phyloP scores from a whole-genome alignment of 352 stramenopile species.

The Phytopythium boreale region DNA sequence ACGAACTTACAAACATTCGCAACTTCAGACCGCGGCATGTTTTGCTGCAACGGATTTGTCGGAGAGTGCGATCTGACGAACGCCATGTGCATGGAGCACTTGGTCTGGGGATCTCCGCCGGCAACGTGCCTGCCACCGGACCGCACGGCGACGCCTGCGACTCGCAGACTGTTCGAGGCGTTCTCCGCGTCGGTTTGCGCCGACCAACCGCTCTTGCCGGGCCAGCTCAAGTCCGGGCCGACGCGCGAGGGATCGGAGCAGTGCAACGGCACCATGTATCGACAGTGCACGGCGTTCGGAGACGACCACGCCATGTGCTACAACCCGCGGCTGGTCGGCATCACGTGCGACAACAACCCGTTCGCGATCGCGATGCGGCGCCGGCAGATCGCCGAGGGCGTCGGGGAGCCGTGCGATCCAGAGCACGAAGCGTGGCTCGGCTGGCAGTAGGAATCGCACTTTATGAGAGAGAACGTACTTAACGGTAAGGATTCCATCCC shows the following conservation, averaged over 20 bases:
- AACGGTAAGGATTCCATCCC: too few relatives aligned
- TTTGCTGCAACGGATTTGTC: slow-evolving; percentile 18
- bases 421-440: slow-evolving; percentile 32
- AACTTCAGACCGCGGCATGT: not conserved
- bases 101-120: not conserved
- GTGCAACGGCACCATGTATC: slow-evolving; percentile 26
- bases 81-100: slow-evolving; percentile 5
- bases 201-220: slow-evolving; percentile 3
- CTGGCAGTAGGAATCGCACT: slow-evolving; percentile 10
- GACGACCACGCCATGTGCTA: slow-evolving; percentile 25
- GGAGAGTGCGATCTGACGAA: slow-evolving; percentile 12
- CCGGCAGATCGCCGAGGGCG: slow-evolving; percentile 21
- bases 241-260: slow-evolving; percentile 1
- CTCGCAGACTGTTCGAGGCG: slow-evolving; percentile 14
- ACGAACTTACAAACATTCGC: slow-evolving; percentile 1
- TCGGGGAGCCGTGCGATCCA: slow-evolving; percentile 22
- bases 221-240: not conserved
- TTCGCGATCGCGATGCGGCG: slow-evolving; percentile 22
- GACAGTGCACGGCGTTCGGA: slow-evolving; percentile 10
- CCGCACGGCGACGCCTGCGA: slow-evolving; percentile 14
- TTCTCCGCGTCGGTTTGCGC: slow-evolving; percentile 21
- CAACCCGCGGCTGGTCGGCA: slow-evolving; percentile 24
- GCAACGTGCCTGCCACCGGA: slow-evolving; percentile 1
- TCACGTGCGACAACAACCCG: slow-evolving; percentile 19
- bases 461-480: too few relatives aligned